Conservation (phyloP, 441 rosid genomes). For the Kokia cookei region DNA sequence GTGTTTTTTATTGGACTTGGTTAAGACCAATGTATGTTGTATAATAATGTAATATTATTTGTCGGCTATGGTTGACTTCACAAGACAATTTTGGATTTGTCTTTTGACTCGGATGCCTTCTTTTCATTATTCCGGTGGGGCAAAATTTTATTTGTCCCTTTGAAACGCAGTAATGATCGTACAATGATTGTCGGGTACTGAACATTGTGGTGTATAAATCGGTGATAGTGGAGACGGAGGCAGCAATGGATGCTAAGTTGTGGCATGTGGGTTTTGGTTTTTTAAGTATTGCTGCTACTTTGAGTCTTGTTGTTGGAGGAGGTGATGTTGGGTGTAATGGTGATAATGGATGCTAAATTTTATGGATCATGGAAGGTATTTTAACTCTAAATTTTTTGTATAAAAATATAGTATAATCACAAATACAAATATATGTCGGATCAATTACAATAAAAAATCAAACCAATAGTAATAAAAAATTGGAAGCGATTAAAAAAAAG, state of each 20-base stretch:
- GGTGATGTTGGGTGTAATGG: neutral
- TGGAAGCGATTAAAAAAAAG: no score
- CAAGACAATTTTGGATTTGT: neutral
- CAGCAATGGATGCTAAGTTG: neutral
- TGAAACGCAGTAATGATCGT: neutral
- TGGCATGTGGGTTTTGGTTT: neutral
- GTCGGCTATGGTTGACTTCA: neutral
- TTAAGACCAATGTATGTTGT: neutral
- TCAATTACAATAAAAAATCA: accelerated
- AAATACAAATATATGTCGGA: no score
- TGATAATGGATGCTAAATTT: no score
- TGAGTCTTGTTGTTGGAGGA: neutral
- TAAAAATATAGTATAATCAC: no score
- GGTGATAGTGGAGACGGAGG: neutral
- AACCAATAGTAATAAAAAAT: accelerated
- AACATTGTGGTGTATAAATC: neutral
- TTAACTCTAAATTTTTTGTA: no score
- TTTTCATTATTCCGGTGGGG: neutral
- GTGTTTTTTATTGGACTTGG: neutral
- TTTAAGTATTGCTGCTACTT: neutral
- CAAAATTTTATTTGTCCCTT: neutral
- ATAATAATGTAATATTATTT: neutral
- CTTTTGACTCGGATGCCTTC: neutral
- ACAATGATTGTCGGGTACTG: neutral
- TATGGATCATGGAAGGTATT: no score